Percentiles rank a stretch among this genome's conserved stretches.
These are phyloP conservation scores for Lippia alba DNA, from an alignment of 305 asterid species.

Conservation along the genomic window DNA sequence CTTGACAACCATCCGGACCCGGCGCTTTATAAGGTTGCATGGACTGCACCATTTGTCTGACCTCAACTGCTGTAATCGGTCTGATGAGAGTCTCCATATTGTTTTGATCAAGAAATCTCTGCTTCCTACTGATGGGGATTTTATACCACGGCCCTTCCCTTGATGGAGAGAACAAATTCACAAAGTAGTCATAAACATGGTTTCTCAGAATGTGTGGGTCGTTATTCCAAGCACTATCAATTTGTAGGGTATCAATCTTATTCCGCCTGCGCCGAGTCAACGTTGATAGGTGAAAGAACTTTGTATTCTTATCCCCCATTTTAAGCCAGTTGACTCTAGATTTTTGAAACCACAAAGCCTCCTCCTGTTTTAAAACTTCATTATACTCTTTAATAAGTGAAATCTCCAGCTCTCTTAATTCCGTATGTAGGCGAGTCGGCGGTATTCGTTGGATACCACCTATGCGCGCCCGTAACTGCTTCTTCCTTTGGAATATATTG, in stretches of 20 bases:
- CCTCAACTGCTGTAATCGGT: neutral
- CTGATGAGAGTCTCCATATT: neutral
- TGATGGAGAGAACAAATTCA: no score
- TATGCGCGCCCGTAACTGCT: no score
- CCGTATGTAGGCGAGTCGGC: no score
- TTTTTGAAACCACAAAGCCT: neutral
- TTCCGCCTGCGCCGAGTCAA: neutral
- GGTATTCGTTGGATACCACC: no score
- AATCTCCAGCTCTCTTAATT: neutral
- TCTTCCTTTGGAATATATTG: no score
- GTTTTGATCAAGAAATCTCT: no score
- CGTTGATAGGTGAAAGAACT: neutral
- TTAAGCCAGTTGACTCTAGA: neutral
- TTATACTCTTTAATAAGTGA: neutral
- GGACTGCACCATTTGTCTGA: neutral
- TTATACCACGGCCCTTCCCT: no score
- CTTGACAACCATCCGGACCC: neutral
- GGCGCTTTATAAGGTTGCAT: neutral
- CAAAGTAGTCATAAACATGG: no score
- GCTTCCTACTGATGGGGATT: no score
- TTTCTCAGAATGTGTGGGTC: no score
- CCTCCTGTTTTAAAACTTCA: neutral
- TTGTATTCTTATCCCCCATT: neutral
- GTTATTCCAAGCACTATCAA: neutral
- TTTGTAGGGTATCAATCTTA: neutral